Evolutionary conservation across 164 flowering plant genomes (phyloP).

Genomic region (Nymphaea thermarum): DNA sequence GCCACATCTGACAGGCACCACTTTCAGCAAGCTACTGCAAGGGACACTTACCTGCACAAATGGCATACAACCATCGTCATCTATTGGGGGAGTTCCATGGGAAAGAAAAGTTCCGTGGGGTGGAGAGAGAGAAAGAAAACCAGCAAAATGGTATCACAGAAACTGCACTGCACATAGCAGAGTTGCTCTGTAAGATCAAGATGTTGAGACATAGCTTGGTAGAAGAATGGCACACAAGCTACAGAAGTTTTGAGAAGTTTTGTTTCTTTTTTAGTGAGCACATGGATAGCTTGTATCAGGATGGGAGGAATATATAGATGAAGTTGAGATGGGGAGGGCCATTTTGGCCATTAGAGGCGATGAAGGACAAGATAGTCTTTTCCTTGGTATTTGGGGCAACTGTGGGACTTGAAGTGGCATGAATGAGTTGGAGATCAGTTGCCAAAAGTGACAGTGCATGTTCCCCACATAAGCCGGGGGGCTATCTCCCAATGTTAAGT

Average conservation of each 20-base stretch:
- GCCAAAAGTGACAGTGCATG: slow-evolving; percentile 2
- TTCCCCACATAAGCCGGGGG: slow-evolving; percentile 6
- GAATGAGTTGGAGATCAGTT: not conserved
- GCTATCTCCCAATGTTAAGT: not conserved
- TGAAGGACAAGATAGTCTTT: not conserved
- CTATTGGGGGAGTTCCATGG: not conserved
- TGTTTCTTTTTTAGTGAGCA: not conserved
- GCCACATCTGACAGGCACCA: slow-evolving; percentile 80
- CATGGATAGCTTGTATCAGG: slow-evolving; percentile 9
- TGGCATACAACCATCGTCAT: not conserved
- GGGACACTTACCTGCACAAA: slow-evolving; percentile 77
- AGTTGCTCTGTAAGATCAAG: slow-evolving; percentile 64
- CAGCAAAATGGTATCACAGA: slow-evolving; percentile 68
- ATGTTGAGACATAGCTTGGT: slow-evolving; percentile 39
- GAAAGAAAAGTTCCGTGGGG: not conserved
- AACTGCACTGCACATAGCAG: slow-evolving; percentile 83
- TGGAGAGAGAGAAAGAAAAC: slow-evolving; percentile 18
- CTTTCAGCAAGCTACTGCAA: slow-evolving; percentile 48
- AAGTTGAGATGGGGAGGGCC: not conserved
- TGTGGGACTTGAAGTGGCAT: slow-evolving; percentile 4
- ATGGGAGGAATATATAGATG: not conserved
- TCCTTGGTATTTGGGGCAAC: not conserved
- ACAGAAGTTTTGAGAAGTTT: not conserved
- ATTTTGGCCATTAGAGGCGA: not conserved
- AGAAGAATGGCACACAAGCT: not conserved